Conservation (phyloP, 78 protist species). For the Dictyostelium intermedium region DNA sequence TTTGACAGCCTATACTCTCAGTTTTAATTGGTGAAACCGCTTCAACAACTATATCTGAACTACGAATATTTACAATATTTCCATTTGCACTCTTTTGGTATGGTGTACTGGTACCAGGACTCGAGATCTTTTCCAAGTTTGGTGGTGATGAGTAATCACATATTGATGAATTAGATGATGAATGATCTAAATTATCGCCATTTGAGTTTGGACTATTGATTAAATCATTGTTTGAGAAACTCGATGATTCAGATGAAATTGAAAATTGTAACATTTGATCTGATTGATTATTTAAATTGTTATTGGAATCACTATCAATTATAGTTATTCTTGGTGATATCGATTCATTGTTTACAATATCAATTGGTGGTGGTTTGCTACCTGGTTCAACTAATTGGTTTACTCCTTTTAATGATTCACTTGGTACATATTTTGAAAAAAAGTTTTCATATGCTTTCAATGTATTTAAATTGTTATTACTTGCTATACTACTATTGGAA, state of each 20-base stretch:
- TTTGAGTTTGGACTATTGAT: neutral
- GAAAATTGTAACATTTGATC: neutral
- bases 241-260: neutral
- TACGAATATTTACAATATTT: neutral
- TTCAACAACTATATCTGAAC: neutral
- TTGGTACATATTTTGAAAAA: neutral
- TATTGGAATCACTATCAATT: neutral
- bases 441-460: neutral
- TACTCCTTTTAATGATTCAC: neutral
- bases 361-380: neutral
- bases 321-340: neutral
- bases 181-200: neutral
- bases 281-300: neutral
- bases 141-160: neutral
- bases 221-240: neutral
- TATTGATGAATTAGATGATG: neutral
- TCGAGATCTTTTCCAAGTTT: neutral
- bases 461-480: neutral
- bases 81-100: neutral
- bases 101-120: neutral
- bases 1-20: neutral
- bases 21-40: conserved; percentile 2
- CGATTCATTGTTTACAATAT: neutral
- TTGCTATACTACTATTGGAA: neutral
- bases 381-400: neutral